These are phyloP conservation scores for Suhomyces pyralidae DNA, from an alignment of 805 yeast species.

Conservation along the genomic window DNA sequence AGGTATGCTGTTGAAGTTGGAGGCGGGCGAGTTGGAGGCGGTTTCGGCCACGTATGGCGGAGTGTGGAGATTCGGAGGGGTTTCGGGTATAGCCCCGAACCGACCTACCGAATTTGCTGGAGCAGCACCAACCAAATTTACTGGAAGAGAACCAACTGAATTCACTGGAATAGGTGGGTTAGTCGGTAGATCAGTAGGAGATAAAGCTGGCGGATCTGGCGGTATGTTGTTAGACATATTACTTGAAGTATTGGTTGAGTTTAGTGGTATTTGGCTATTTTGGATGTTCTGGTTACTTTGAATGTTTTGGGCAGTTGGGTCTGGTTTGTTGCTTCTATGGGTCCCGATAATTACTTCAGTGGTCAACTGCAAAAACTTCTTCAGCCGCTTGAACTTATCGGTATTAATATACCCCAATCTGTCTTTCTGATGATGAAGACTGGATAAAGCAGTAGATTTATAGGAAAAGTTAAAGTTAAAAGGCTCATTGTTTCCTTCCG, in stretches of 20 bases:
- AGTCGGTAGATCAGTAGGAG: no score
- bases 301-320: no score
- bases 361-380: slow-evolving; percentile 77
- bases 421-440: slow-evolving; percentile 22
- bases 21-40: slow-evolving; percentile 3
- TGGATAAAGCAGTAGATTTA: slow-evolving; percentile 6
- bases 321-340: slow-evolving; percentile 21
- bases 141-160: no score
- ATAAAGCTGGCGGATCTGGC: no score
- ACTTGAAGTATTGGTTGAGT: no score
- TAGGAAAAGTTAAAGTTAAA: slow-evolving; percentile 25
- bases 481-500: slow-evolving; percentile 1
- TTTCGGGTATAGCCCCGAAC: not conserved
- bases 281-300: no score
- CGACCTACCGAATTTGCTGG: no score
- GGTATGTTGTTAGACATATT: no score
- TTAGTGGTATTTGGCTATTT: no score
- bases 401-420: slow-evolving; percentile 63
- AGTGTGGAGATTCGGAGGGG: slow-evolving; percentile 17
- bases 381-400: slow-evolving; percentile 69
- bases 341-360: slow-evolving; percentile 83
- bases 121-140: no score
- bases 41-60: slow-evolving; percentile 27
- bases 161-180: no score
- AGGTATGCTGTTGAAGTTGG: slow-evolving; percentile 7